Percentiles rank a stretch among this genome's conserved stretches.
These are phyloP conservation scores for Aquanectria penicillioides DNA, from an alignment of 2,329 filamentous ascomycete species.

Conservation along the genomic window DNA sequence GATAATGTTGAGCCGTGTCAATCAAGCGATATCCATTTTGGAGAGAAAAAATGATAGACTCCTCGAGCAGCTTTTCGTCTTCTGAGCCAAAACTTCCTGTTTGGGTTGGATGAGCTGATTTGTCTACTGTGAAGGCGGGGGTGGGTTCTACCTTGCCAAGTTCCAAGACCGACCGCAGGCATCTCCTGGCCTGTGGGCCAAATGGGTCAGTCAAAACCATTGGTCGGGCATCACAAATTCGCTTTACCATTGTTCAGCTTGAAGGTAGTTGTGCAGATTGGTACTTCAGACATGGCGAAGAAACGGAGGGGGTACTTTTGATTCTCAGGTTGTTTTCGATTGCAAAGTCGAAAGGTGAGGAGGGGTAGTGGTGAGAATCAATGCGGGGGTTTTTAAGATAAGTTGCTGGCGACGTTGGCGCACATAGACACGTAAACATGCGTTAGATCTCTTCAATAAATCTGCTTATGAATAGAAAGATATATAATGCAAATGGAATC, in stretches of 20 bases:
- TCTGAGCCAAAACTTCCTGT: conserved; percentile 9
- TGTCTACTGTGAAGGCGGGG: background rate
- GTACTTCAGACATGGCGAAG: background rate
- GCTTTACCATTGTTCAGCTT: conserved; percentile 13
- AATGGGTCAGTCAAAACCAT: background rate
- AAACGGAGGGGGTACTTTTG: background rate
- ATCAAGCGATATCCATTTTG: conserved; percentile 44
- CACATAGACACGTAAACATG: no score
- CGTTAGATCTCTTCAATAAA: no score
- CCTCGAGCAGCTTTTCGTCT: conserved; percentile 3
- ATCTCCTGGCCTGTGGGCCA: background rate
- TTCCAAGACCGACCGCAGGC: conserved; percentile 14
- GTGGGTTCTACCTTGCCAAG: conserved; percentile 6
- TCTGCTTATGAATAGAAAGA: no score
- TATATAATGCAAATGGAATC: no score
- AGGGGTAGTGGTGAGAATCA: no score
- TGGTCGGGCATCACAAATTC: background rate
- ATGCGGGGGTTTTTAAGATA: no score
- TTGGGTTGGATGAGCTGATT: background rate
- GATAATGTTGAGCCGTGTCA: conserved; percentile 43
- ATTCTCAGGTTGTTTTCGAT: background rate
- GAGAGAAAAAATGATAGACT: conserved; percentile 41
- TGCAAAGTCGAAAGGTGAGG: no score
- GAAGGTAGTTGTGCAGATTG: background rate
- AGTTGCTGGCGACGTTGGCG: no score